Evolutionary conservation across 176 grass and related monocot species (phyloP).

Genomic region (bread wheat (Triticum aestivum)): IWGSC_CS_RefSeq_v2.1 NC_057809.1:67081829-67082328

Average conservation of each 20-base stretch:
- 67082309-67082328: slow-evolving; percentile 8
- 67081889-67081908: slow-evolving; percentile 96
- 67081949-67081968: slow-evolving; percentile 94
- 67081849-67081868: slow-evolving; percentile 1
- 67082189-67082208: slow-evolving; percentile 98
- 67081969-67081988: slow-evolving; percentile 75
- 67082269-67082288: slow-evolving; percentile 42
- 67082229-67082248: slow-evolving; percentile 95
- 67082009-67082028: slow-evolving; percentile 52
- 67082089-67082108: slow-evolving; percentile 47
- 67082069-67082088: not conserved
- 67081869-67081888: slow-evolving; percentile 91
- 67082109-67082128: slow-evolving; percentile 58
- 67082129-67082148: slow-evolving; percentile 90
- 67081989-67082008: slow-evolving; percentile 82
- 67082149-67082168: slow-evolving; percentile 79
- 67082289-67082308: slow-evolving; percentile 11
- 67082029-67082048: not conserved
- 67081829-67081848: not conserved
- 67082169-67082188: slow-evolving; percentile 95
- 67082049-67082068: not conserved
- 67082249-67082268: slow-evolving; percentile 98
- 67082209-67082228: slow-evolving; percentile 98
- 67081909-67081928: slow-evolving; percentile 69
- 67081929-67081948: slow-evolving; percentile 71